Percentiles rank a stretch among this genome's conserved stretches.
Conservation (phyloP, 768 basidiomycete genomes). For the Collybia sordida region DNA sequence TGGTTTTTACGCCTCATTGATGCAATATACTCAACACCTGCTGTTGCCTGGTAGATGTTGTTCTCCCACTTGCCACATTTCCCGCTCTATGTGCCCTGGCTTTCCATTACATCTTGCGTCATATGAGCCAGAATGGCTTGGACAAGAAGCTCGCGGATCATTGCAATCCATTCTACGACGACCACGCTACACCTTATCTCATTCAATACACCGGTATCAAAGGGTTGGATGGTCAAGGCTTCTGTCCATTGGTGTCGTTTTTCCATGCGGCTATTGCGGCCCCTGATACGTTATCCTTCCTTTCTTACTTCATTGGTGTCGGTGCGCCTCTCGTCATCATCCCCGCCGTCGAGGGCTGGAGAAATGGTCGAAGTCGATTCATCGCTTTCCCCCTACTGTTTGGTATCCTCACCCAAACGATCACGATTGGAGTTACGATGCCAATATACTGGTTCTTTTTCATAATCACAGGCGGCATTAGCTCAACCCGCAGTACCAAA, state of each 20-base stretch:
- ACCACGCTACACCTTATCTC: conserved; percentile 26
- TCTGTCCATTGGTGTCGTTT: conserved; percentile 47
- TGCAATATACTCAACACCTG: background rate
- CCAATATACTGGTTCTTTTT: conserved; percentile 51
- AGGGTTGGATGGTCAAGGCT: conserved; percentile 27
- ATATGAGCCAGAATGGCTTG: conserved; percentile 28
- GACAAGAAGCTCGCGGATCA: conserved; percentile 23
- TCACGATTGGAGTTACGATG: conserved; percentile 41
- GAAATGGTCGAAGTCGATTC: conserved; percentile 30
- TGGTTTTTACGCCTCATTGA: background rate
- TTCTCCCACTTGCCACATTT: conserved; percentile 38
- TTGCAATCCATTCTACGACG: conserved; percentile 26
- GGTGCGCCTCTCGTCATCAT: conserved; percentile 36
- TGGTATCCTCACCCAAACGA: conserved; percentile 38
- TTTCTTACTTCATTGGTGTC: conserved; percentile 37
- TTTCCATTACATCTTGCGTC: conserved; percentile 32
- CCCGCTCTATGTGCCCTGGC: conserved; percentile 34
- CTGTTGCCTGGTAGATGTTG: conserved; percentile 5
- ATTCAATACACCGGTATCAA: conserved; percentile 37
- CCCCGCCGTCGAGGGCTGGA: conserved; percentile 43
- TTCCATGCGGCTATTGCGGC: conserved; percentile 43
- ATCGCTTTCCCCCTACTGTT: conserved; percentile 42
- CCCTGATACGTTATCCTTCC: conserved; percentile 25
- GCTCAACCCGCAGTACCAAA: conserved; percentile 15
- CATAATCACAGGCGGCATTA: conserved; percentile 36